Evolutionary conservation across 2,329 filamentous ascomycete genomes (phyloP), one percentile per base, ranked within the genome.

Genomic region (Hypoxylon sp.): DNA sequence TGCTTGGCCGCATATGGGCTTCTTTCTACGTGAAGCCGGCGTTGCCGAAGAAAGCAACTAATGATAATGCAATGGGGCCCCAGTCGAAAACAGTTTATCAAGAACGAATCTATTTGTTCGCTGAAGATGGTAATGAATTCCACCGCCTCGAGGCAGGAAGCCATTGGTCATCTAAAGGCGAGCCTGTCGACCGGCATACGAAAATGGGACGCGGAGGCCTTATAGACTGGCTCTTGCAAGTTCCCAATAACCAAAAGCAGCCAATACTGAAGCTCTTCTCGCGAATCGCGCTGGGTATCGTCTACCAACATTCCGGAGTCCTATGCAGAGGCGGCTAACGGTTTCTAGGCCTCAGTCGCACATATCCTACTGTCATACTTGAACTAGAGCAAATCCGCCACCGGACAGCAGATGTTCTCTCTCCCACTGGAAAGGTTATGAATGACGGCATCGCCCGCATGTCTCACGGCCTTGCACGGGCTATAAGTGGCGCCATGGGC

Each of bases 401-500:
- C 27, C 64, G 62, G 6, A 3, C 59, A 3, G 3, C 63, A 0
- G 78, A 83, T 60, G 64, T 83, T 2, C 37, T 70, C 0, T 81
- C 80, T 0, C 73, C 74, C 0, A 70, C 58, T 1, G 63, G 67
- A 0, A 73, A 78, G 6, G 78, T 83, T 0, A 88, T 89, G 85
- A 88, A 87, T 41, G 86, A 89, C 51, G 86, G 90, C 0, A 88
- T 90, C 40, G 84, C 80, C 0, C 75, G 75, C 2, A 88, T 92
- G 63, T 93, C 90, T 0, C 75, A 78, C 3, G 81, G 77, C 1
- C 80, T 90, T 2, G 86, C 84, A 0, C 69, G 73, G 1, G 75
- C 76, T 37, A 78, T 92, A 4, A 79, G 81, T 21, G 68, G 78
- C 0, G 59, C 60, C 0, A 77, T 89, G 7, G 81, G 81, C 0